Evolutionary conservation across 805 yeast genomes (phyloP).

Genomic region (Metschnikowia kunwiensis): DNA sequence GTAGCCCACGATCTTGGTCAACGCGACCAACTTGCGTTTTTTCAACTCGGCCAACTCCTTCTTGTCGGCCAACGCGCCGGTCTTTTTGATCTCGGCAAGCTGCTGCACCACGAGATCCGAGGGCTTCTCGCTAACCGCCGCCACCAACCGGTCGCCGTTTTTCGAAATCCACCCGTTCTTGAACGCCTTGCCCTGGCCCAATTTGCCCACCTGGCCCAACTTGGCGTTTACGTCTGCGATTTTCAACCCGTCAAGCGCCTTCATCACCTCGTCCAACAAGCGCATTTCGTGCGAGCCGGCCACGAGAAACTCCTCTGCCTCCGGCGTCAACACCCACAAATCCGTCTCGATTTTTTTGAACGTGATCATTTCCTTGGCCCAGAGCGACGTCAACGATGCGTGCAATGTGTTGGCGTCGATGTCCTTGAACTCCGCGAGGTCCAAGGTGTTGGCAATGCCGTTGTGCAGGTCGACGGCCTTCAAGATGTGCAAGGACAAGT

Average conservation of each 20-base stretch:
- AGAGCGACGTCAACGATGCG: slow-evolving; percentile 82
- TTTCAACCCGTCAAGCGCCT: slow-evolving; percentile 74
- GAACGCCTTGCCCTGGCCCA: slow-evolving; percentile 97
- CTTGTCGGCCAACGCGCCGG: slow-evolving; percentile 56
- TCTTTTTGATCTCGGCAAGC: slow-evolving; percentile 52
- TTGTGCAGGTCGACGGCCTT: slow-evolving; percentile 56
- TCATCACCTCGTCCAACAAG: slow-evolving; percentile 68
- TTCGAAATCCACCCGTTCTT: slow-evolving; percentile 95
- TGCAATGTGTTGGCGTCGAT: slow-evolving; percentile 63
- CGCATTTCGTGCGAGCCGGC: slow-evolving; percentile 91
- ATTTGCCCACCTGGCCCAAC: slow-evolving; percentile 78
- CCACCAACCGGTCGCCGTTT: slow-evolving; percentile 74
- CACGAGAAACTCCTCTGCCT: slow-evolving; percentile 73
- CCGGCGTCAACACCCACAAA: slow-evolving; percentile 69
- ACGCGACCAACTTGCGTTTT: slow-evolving; percentile 81
- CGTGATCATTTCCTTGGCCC: slow-evolving; percentile 76
- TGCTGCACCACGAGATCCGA: slow-evolving; percentile 65
- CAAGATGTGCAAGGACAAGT: slow-evolving; percentile 60
- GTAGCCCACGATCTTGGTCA: slow-evolving; percentile 73
- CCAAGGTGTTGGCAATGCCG: slow-evolving; percentile 66
- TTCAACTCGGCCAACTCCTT: slow-evolving; percentile 80
- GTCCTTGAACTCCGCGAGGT: slow-evolving; percentile 55
- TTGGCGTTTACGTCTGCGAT: slow-evolving; percentile 69
- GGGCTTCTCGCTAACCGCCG: slow-evolving; percentile 56
- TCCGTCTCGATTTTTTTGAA: slow-evolving; percentile 75